Evolutionary conservation across 352 stramenopile species (phyloP), one percentile per base, ranked within the genome.

Genomic region (Pythium grandisporangium): DNA sequence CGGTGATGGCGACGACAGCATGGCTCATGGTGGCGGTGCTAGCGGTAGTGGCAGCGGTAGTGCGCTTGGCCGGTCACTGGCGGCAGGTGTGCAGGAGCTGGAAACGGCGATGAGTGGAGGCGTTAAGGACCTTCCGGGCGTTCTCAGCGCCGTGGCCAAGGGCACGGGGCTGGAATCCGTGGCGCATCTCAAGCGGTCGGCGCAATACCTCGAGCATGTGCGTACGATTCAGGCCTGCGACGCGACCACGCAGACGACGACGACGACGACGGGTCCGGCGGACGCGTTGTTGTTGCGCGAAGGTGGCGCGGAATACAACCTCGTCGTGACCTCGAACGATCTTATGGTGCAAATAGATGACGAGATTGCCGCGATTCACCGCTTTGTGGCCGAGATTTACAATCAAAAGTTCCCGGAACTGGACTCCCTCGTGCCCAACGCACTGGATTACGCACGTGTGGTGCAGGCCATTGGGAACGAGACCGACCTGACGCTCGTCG

Each of bases 341-440:
- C 61, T 96, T 33, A 91, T 98, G 66, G 72, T 90, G 38, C 72
- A 94, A 41, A 96, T 98, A 35, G 86, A 97, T 52, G 86, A 96
- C 54, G 89, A 98, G 55, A 92, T 98, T 37, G 62, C 67, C 16
- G 70, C 68, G 4, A 79, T 96, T 26, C 90, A 98, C 55, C 74
- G 81, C 19, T 96, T 95, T 49, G 75, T 97, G 29, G 67, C 81
- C 4, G 87, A 97, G 32, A 51, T 94, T 6, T 98, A 98, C 63
- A 59, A 75, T 30, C 68, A 70, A 16, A 97, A 97, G 60, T 98
- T 98, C 58, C 90, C 93, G 0, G 93, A 98, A 51, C 69, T 98
- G 17, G 89, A 97, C 58, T 89, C 95, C 30, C 63, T 98, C 11
- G 68, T 98, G 19, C 78, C 89, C 6, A 93, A 95, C 35, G 68